These are phyloP conservation scores for Amanita molliuscula DNA, from an alignment of 768 basidiomycete genomes.

Conservation along the genomic window DNA sequence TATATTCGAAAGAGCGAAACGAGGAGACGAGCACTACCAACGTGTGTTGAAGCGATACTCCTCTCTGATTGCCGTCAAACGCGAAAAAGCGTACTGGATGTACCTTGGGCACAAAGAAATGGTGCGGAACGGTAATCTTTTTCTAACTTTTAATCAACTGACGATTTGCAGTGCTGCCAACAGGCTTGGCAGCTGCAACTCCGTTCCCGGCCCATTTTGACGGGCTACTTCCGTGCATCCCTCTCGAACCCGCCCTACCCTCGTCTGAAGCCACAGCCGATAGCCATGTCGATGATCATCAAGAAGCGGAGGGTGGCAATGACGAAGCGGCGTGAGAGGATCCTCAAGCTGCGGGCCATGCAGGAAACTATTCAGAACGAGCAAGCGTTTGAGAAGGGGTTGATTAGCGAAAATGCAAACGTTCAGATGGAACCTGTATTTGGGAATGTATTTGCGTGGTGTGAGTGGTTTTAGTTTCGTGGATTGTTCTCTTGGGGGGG, in stretches of 20 bases:
- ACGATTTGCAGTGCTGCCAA: neutral
- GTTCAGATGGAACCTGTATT: neutral
- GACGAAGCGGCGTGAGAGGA: constrained; percentile 31
- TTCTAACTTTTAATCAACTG: neutral
- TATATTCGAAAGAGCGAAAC: constrained; percentile 38
- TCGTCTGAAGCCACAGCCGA: constrained; percentile 71
- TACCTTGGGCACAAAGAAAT: constrained; percentile 37
- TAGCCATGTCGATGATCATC: constrained; percentile 64
- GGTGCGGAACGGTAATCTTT: constrained; percentile 25
- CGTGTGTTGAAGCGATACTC: constrained; percentile 48
- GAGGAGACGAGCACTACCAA: constrained; percentile 38
- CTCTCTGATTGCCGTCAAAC: constrained; percentile 39
- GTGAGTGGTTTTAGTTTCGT: neutral
- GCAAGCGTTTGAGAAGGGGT: constrained; percentile 23
- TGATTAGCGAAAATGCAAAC: constrained; percentile 4
- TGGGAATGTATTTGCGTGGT: neutral
- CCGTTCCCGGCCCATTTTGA: constrained; percentile 55
- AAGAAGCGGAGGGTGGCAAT: constrained; percentile 26
- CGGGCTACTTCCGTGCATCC: constrained; percentile 62
- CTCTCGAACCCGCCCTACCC: constrained; percentile 64
- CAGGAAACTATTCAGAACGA: constrained; percentile 24
- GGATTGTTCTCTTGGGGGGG: no score
- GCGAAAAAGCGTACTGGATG: constrained; percentile 39
- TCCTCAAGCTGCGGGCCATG: constrained; percentile 19
- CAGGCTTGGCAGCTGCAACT: constrained; percentile 50